Evolutionary conservation across 2,329 filamentous ascomycete species (phyloP).

Genomic region (Diplodia intermedia): DNA sequence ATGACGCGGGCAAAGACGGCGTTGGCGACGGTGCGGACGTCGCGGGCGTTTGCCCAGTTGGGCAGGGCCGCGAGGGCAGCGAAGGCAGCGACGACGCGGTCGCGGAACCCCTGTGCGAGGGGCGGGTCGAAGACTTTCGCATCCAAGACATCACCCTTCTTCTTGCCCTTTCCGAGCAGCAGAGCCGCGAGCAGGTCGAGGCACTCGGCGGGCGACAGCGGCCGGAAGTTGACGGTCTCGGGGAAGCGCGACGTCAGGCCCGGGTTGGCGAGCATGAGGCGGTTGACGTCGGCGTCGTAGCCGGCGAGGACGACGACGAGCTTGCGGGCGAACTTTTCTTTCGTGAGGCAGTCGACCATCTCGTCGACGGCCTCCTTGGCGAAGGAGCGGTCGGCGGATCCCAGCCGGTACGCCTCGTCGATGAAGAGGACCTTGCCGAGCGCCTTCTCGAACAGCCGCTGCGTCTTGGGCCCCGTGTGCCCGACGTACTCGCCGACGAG

Average conservation of each 20-base stretch:
- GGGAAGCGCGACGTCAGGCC: slow-evolving; percentile 71
- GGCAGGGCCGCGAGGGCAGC: slow-evolving; percentile 50
- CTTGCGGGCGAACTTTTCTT: slow-evolving; percentile 64
- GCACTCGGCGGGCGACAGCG: slow-evolving; percentile 44
- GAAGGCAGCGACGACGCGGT: slow-evolving; percentile 47
- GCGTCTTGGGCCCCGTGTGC: slow-evolving; percentile 72
- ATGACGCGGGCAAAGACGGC: slow-evolving; percentile 54
- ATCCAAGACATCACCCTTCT: slow-evolving; percentile 41
- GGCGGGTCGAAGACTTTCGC: slow-evolving; percentile 39
- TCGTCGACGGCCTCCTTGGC: slow-evolving; percentile 64
- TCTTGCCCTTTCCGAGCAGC: slow-evolving; percentile 43
- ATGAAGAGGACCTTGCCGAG: slow-evolving; percentile 73
- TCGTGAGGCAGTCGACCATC: slow-evolving; percentile 60
- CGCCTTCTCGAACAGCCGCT: slow-evolving; percentile 64
- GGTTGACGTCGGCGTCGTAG: slow-evolving; percentile 71
- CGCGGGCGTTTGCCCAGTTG: slow-evolving; percentile 69
- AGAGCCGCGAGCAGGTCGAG: slow-evolving; percentile 49
- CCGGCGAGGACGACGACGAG: slow-evolving; percentile 73
- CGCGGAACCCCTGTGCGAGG: slow-evolving; percentile 32
- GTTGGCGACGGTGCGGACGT: slow-evolving; percentile 64
- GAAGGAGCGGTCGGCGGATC: slow-evolving; percentile 62
- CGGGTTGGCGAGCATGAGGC: slow-evolving; percentile 65
- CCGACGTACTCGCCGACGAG: slow-evolving; percentile 73
- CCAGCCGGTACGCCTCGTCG: slow-evolving; percentile 74
- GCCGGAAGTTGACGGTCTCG: slow-evolving; percentile 64